phyloP scores from a whole-genome alignment of 2,329 filamentous ascomycete species.

The Didymella sp. region DNA sequence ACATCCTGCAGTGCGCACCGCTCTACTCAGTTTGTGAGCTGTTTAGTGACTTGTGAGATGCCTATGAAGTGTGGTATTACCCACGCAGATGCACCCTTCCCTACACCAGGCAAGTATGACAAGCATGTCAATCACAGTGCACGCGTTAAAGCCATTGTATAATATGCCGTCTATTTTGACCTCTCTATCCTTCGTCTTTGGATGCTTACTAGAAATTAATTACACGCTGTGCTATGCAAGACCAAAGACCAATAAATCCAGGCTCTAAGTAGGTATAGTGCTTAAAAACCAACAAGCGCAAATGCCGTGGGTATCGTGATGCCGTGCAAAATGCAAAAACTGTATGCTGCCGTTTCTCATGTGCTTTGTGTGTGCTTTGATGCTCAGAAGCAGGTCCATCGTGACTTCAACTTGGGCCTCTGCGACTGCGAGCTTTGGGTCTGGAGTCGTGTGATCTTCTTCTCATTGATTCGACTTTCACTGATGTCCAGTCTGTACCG shows the following conservation, averaged over 20 bases:
- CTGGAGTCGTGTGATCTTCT: constrained; percentile 25
- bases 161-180: not conserved
- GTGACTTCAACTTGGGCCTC: constrained; percentile 26
- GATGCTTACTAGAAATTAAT: constrained; percentile 21
- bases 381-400: constrained; percentile 40
- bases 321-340: constrained; percentile 32
- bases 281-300: constrained; percentile 27
- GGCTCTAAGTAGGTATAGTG: constrained; percentile 28
- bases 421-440: constrained; percentile 19
- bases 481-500: constrained; percentile 46
- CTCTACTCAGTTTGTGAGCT: not conserved
- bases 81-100: not conserved
- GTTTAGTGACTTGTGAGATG: not conserved
- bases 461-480: constrained; percentile 34
- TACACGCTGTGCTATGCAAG: constrained; percentile 18
- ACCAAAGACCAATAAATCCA: constrained; percentile 16
- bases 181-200: not conserved
- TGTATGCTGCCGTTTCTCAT: constrained; percentile 16
- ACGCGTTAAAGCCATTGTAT: not conserved
- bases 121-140: not conserved
- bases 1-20: not conserved
- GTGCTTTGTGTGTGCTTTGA: not conserved
- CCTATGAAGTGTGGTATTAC: not conserved
- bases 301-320: constrained; percentile 42
- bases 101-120: not conserved